phyloP scores from a whole-genome alignment of 768 basidiomycete species.

The Tricholoma terreum region DNA sequence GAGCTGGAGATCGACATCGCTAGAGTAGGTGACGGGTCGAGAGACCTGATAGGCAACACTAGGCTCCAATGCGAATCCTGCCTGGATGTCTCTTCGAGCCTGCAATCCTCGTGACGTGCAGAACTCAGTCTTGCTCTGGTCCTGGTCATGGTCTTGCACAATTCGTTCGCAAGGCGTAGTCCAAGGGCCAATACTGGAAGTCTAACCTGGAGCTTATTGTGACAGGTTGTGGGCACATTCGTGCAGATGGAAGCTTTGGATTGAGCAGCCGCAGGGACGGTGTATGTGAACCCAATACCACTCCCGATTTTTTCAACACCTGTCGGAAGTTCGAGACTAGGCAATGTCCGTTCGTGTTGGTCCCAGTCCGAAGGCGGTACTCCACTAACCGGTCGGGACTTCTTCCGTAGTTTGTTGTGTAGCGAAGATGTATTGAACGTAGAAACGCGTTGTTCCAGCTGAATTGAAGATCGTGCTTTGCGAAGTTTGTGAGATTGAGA shows the following conservation, averaged over 20 bases:
- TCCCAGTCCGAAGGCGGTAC: slow-evolving; percentile 23
- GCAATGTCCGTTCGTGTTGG: slow-evolving; percentile 13
- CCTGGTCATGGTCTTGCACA: slow-evolving; percentile 6
- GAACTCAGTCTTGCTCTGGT: slow-evolving; percentile 9
- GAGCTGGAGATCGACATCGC: neutral
- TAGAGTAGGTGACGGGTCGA: neutral
- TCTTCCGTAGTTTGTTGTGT: slow-evolving; percentile 40
- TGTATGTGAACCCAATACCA: slow-evolving; percentile 52
- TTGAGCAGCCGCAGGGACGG: slow-evolving; percentile 25
- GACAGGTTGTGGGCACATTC: slow-evolving; percentile 14
- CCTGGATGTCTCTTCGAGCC: neutral
- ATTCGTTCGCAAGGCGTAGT: slow-evolving; percentile 10
- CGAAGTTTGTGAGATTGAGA: slow-evolving; percentile 34
- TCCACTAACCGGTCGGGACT: slow-evolving; percentile 30
- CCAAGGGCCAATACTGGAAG: slow-evolving; percentile 12
- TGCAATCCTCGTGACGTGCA: neutral
- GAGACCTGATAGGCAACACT: slow-evolving; percentile 5
- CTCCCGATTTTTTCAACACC: slow-evolving; percentile 47
- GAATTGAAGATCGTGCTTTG: slow-evolving; percentile 36
- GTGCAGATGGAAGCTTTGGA: slow-evolving; percentile 22
- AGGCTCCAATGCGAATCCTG: slow-evolving; percentile 16
- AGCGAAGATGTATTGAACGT: slow-evolving; percentile 31
- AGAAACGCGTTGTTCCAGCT: slow-evolving; percentile 24
- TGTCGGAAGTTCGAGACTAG: slow-evolving; percentile 36
- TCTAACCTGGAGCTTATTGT: slow-evolving; percentile 12